Evolutionary conservation across 129 eudicot species (phyloP).

Genomic region (Escallonia herrerae): DNA sequence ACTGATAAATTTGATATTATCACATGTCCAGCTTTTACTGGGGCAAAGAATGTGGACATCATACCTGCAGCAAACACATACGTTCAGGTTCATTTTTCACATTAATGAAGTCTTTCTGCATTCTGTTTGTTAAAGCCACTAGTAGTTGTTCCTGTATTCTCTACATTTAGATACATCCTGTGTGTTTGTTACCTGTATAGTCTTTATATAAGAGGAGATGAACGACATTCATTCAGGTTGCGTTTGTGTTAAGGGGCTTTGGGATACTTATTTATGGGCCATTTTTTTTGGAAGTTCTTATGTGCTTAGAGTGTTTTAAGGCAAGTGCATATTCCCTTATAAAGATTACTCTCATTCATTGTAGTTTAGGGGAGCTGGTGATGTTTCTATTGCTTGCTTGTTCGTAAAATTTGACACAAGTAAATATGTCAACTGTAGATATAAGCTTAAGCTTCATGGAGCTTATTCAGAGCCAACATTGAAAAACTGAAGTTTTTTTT

Average conservation of each 20-base stretch:
- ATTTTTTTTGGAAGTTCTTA: background rate
- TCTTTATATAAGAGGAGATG: background rate
- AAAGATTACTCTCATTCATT: too few species aligned
- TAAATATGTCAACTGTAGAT: too few species aligned
- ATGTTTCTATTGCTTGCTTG: too few species aligned
- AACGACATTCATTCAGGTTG: background rate
- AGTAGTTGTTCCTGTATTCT: background rate
- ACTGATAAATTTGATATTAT: slow-evolving; percentile 11
- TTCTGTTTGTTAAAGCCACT: background rate
- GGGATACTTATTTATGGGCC: background rate
- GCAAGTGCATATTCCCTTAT: too few species aligned
- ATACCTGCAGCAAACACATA: slow-evolving; percentile 82
- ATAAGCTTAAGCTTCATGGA: too few species aligned
- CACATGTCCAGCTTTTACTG: slow-evolving; percentile 69
- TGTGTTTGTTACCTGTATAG: too few species aligned
- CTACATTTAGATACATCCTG: background rate
- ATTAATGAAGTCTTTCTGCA: slow-evolving; percentile 9
- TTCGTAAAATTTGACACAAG: too few species aligned
- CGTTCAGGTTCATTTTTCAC: slow-evolving; percentile 58
- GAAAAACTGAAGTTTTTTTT: too few species aligned
- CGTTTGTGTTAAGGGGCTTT: background rate
- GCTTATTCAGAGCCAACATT: too few species aligned
- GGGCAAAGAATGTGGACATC: slow-evolving; percentile 63
- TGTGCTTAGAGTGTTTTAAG: too few species aligned
- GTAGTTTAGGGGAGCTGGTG: too few species aligned